Evolutionary conservation across 78 protist genomes (phyloP).

Genomic region (Dictyostelium capitatum): DNA sequence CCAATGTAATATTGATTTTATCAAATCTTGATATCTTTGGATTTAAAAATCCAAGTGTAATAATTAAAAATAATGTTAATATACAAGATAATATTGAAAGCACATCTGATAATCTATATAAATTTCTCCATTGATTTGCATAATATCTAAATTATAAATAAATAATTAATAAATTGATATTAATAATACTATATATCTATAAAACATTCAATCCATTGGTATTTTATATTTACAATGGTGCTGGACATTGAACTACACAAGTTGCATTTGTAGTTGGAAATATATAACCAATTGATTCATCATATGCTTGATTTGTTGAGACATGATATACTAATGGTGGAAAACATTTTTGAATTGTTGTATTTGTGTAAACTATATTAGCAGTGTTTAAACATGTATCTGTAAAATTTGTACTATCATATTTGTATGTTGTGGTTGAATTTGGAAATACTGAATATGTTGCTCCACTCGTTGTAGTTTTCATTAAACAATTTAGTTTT

Average conservation of each 20-base stretch:
- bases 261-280: background rate
- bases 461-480: background rate
- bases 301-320: background rate
- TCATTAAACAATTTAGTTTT: background rate
- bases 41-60: slow-evolving; percentile 31
- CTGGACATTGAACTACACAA: slow-evolving; percentile 19
- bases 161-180: background rate
- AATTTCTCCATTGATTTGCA: background rate
- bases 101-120: slow-evolving; percentile 4
- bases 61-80: slow-evolving; percentile 14
- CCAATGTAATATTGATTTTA: background rate
- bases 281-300: slow-evolving; percentile 2
- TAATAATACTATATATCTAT: background rate
- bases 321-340: background rate
- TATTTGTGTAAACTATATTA: background rate
- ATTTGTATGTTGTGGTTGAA: background rate
- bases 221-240: background rate
- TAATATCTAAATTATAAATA: background rate
- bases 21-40: slow-evolving; percentile 26
- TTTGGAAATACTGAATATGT: background rate
- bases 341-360: background rate
- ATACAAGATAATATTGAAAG: slow-evolving; percentile 5
- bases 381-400: background rate
- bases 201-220: no score
- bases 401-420: background rate